phyloP scores from a whole-genome alignment of 306 rosid species.

The Albizia julibrissin region DNA sequence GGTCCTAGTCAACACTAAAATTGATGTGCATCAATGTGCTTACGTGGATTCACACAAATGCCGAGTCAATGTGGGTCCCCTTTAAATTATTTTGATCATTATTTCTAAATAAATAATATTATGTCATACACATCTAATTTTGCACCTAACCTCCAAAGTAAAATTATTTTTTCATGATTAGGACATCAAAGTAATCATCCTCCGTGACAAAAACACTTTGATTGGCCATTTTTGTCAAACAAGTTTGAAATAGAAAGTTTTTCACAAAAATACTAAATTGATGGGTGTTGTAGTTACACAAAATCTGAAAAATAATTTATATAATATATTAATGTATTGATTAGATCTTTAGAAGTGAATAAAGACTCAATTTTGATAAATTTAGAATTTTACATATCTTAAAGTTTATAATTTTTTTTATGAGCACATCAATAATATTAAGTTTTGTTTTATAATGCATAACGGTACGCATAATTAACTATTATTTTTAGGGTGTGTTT shows the following conservation, averaged over 20 bases:
- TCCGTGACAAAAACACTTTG: background rate
- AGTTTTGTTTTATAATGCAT: too few relatives aligned
- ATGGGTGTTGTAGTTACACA: background rate
- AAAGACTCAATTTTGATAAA: too few relatives aligned
- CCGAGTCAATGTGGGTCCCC: conserved; percentile 26
- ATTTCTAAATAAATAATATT: background rate
- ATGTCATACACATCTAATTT: background rate
- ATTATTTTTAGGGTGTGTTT: too few relatives aligned
- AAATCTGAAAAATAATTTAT: too few relatives aligned
- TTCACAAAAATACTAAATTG: background rate
- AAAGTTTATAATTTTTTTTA: background rate
- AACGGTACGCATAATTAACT: too few relatives aligned
- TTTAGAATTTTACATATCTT: background rate
- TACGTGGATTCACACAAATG: conserved; percentile 17
- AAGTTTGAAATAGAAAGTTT: background rate
- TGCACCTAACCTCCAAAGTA: background rate
- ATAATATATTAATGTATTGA: too few relatives aligned
- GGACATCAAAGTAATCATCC: background rate
- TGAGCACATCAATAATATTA: background rate
- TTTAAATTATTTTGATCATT: background rate
- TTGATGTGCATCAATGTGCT: background rate
- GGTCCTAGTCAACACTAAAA: background rate
- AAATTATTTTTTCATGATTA: background rate
- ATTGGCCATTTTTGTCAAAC: background rate
- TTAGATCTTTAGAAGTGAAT: too few relatives aligned